These are phyloP conservation scores for Aspergillus sclerotialis DNA, from an alignment of 2,329 filamentous ascomycete genomes.

Conservation along the genomic window DNA sequence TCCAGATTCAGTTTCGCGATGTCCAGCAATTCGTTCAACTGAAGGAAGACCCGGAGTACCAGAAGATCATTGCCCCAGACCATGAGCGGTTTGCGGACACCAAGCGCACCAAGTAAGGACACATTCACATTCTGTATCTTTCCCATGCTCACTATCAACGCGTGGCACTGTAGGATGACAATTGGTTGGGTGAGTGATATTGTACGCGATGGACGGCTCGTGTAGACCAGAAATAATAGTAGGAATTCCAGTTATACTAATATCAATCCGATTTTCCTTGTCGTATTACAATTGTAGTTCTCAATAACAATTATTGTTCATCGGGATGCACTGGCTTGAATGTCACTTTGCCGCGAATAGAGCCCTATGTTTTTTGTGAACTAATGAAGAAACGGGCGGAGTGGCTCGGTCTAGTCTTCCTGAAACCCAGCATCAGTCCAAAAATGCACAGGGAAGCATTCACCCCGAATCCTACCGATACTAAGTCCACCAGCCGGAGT, in stretches of 20 bases:
- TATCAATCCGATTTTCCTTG: not conserved
- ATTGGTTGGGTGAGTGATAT: not conserved
- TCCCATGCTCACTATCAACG: not conserved
- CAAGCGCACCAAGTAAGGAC: conserved; percentile 6
- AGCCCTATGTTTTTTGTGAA: no score
- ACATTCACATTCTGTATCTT: no score
- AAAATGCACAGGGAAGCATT: no score
- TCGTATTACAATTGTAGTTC: not conserved
- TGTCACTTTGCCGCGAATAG: no score
- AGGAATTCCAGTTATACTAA: not conserved
- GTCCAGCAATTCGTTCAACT: conserved; percentile 21
- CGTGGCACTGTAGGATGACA: not conserved
- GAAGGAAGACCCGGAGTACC: conserved; percentile 23
- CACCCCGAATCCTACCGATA: no score
- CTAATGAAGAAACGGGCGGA: no score
- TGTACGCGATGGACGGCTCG: not conserved
- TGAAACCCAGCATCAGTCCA: no score
- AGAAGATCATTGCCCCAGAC: conserved; percentile 20
- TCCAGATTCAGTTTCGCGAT: conserved; percentile 26
- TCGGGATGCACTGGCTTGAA: no score
- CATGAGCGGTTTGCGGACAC: conserved; percentile 26
- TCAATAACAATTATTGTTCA: no score
- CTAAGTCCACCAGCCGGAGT: no score
- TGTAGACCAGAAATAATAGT: not conserved
- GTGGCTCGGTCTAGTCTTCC: no score